Evolutionary conservation across 257 asterid species (phyloP).

Genomic region (Jacaranda mimosifolia): DNA sequence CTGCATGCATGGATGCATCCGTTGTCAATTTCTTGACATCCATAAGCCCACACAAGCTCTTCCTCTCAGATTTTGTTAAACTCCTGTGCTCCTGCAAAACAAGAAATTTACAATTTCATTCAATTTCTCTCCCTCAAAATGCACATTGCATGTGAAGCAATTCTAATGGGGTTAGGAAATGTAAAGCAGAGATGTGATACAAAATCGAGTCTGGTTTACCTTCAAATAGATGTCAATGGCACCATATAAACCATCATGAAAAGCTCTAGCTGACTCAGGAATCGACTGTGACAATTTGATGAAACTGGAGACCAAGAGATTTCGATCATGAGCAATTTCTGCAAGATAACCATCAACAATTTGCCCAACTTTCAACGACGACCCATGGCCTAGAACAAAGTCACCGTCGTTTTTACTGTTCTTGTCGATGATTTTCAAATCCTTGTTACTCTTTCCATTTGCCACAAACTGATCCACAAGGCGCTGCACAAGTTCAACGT

Average conservation of each 20-base stretch:
- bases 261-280: slow-evolving; percentile 82
- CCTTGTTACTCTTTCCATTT: slow-evolving; percentile 48
- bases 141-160: no score
- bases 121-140: neutral
- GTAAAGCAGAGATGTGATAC: neutral
- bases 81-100: slow-evolving; percentile 62
- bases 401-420: slow-evolving; percentile 43
- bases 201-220: slow-evolving; percentile 44
- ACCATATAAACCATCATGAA: slow-evolving; percentile 76
- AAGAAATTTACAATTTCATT: neutral
- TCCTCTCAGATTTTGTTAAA: slow-evolving; percentile 75
- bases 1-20: slow-evolving; percentile 86
- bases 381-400: slow-evolving; percentile 69
- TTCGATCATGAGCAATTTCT: slow-evolving; percentile 69
- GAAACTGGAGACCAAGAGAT: slow-evolving; percentile 59
- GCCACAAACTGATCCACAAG: slow-evolving; percentile 63
- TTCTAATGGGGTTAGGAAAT: no score
- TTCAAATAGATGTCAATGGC: slow-evolving; percentile 80
- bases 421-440: slow-evolving; percentile 45
- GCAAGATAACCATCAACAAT: slow-evolving; percentile 73
- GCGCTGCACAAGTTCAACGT: slow-evolving; percentile 71
- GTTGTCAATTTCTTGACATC: slow-evolving; percentile 73
- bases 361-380: slow-evolving; percentile 78
- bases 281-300: slow-evolving; percentile 63
- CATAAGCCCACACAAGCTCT: slow-evolving; percentile 75